Percentiles rank a stretch among this genome's conserved stretches.
phyloP scores from a whole-genome alignment of 306 rosid species.

The Vachellia collinsii region DNA sequence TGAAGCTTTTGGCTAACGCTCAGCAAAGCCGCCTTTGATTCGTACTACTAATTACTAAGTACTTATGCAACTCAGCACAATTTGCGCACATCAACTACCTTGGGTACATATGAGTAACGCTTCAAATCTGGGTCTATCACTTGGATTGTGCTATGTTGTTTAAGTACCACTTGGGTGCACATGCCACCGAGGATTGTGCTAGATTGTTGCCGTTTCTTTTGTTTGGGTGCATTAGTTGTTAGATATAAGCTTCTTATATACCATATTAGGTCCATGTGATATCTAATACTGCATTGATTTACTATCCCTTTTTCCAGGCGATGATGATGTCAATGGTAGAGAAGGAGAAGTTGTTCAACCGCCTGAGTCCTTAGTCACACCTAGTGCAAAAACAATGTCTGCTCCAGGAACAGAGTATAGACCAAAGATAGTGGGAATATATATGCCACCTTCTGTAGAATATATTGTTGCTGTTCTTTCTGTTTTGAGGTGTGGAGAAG shows the following conservation, averaged over 20 bases:
- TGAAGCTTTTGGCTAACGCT: not conserved
- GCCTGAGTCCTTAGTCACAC: conserved; percentile 13
- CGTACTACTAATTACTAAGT: not conserved
- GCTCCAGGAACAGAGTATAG: conserved; percentile 36
- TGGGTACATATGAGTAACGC: not conserved
- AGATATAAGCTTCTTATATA: conserved; percentile 1
- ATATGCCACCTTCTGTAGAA: conserved; percentile 76
- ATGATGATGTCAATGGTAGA: conserved; percentile 9
- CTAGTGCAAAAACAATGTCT: conserved; percentile 34
- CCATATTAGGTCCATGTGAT: conserved; percentile 9
- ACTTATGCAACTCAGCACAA: not conserved
- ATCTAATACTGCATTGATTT: conserved; percentile 20
- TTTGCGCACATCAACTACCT: not conserved
- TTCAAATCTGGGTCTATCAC: not conserved
- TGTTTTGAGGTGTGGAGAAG: conserved; percentile 71
- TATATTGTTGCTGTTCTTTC: conserved; percentile 80
- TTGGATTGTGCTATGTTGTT: not conserved
- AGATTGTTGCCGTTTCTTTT: not conserved
- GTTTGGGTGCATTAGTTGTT: not conserved
- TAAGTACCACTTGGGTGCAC: not conserved
- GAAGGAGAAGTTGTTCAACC: conserved; percentile 24
- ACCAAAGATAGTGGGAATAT: conserved; percentile 78
- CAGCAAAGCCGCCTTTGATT: not conserved
- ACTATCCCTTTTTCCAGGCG: conserved; percentile 39
- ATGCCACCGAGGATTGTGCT: not conserved